Evolutionary conservation across 371 early-diverging fungal species (phyloP).

Genomic region (Gilbertella persicaria): DNA sequence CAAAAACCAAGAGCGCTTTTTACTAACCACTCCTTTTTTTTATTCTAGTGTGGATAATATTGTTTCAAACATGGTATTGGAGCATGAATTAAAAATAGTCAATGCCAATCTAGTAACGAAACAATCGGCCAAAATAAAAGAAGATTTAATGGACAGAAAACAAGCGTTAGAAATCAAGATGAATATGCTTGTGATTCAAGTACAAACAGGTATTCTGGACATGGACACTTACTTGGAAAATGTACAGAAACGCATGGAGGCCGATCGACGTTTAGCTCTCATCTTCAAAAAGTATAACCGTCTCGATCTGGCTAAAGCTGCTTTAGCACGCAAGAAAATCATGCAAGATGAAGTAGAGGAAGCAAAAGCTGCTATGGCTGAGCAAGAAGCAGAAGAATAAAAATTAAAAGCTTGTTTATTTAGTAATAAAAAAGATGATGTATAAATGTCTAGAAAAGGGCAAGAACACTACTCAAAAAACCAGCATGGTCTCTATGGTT

Average conservation of each 20-base stretch:
- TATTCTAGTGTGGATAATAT: slow-evolving; percentile 65
- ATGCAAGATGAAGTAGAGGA: slow-evolving; percentile 83
- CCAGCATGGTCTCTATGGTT: not conserved
- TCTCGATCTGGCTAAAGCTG: slow-evolving; percentile 69
- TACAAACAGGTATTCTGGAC: slow-evolving; percentile 76
- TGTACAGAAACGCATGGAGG: slow-evolving; percentile 59
- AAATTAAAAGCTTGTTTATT: too few species aligned
- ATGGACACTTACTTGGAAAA: slow-evolving; percentile 68
- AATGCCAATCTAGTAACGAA: slow-evolving; percentile 51
- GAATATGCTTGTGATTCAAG: slow-evolving; percentile 79
- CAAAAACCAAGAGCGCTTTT: not conserved
- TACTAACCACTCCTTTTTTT: not conserved
- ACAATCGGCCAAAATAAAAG: slow-evolving; percentile 46
- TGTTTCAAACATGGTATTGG: slow-evolving; percentile 79
- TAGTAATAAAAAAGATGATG: too few species aligned
- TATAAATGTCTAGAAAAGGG: slow-evolving; percentile 3
- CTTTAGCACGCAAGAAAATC: slow-evolving; percentile 70
- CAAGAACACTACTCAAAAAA: slow-evolving; percentile 6
- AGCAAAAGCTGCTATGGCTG: slow-evolving; percentile 72
- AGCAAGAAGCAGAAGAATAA: slow-evolving; percentile 3
- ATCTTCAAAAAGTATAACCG: slow-evolving; percentile 66
- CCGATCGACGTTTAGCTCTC: slow-evolving; percentile 69
- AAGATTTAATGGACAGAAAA: slow-evolving; percentile 68
- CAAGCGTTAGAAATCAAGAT: slow-evolving; percentile 75
- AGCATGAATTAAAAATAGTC: slow-evolving; percentile 64